These are phyloP conservation scores for Botrytis cinerea DNA, from an alignment of 2,329 filamentous ascomycete genomes.

Conservation along the genomic window DNA sequence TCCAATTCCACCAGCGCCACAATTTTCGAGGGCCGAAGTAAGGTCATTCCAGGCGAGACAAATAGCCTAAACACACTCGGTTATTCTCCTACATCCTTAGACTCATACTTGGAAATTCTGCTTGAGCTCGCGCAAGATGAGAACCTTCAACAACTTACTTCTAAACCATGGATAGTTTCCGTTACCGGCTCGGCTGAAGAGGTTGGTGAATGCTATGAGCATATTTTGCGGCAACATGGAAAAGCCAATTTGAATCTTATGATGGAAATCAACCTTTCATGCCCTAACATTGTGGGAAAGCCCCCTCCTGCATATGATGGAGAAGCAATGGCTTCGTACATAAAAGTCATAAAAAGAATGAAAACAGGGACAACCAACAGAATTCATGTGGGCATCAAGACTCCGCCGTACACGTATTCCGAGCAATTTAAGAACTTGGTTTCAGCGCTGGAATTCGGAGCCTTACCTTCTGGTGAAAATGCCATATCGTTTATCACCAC, in stretches of 20 bases:
- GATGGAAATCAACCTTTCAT: slow-evolving; percentile 77
- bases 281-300: slow-evolving; percentile 69
- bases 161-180: slow-evolving; percentile 68
- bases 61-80: slow-evolving; percentile 70
- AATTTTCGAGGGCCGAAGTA: slow-evolving; percentile 28
- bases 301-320: slow-evolving; percentile 71
- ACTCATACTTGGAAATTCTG: slow-evolving; percentile 60
- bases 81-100: slow-evolving; percentile 66
- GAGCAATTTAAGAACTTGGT: slow-evolving; percentile 63
- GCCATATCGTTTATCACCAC: slow-evolving; percentile 69
- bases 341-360: slow-evolving; percentile 42
- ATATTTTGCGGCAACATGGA: slow-evolving; percentile 43
- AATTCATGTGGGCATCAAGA: slow-evolving; percentile 63
- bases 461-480: slow-evolving; percentile 37
- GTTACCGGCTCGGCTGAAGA: slow-evolving; percentile 66
- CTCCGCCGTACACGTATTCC: slow-evolving; percentile 72
- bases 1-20: slow-evolving; percentile 39
- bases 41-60: slow-evolving; percentile 35
- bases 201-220: slow-evolving; percentile 56
- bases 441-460: slow-evolving; percentile 47
- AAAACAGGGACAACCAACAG: slow-evolving; percentile 1
- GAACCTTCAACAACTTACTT: slow-evolving; percentile 24
- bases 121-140: slow-evolving; percentile 46
- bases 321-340: slow-evolving; percentile 54
- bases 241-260: slow-evolving; percentile 42